Evolutionary conservation across 1,139 yeast genomes (phyloP), one percentile per base, ranked within the genome.

Genomic region (Scheffersomyces quercinus): DNA sequence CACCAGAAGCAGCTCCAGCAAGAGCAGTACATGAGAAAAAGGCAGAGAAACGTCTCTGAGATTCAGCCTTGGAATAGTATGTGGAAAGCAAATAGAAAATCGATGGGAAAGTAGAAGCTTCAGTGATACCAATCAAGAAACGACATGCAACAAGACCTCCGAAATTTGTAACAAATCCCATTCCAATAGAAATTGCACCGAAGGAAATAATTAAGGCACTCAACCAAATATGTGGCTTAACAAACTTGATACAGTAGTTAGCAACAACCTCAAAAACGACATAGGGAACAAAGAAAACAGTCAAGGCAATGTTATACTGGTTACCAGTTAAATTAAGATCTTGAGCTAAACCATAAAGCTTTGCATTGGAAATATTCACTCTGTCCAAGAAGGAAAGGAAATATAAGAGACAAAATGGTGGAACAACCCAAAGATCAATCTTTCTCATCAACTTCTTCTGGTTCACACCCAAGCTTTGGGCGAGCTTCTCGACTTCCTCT

Each of bases 351-450:
- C 90, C 90, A 51, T 84, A 83, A 46, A 83, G 73, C 48, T 79
- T 80, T 16, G 93, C 93, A 58, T 85, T 85, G 33, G 89, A 81
- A 45, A 85, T 83, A 59, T 85, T 85, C 41, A 84, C 88, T 58
- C 90, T 71, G 59, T 85, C 91, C 58, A 85, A 68, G 53, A 85
- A 85, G 0, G 88, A 81, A 50, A 85, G 71, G 55, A 85, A 79
- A 55, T 85, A 85, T 37, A 85, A 70, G 36, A 84, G 62, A 60
- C 88, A 82, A 53, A 85, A 82, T 29, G 89, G 83, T 4, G 89
- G 88, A 28, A 85, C 81, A 37, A 85, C 83, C 47, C 84, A 77
- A 5, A 80, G 42, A 55, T 85, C 91, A 34, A 83, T 69, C 54
- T 83, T 85, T 72, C 78, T 67, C 81, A 81, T 80, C 41, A 85